phyloP scores from a whole-genome alignment of 2,329 filamentous ascomycete species.

The Gyromitra esculenta region DNA sequence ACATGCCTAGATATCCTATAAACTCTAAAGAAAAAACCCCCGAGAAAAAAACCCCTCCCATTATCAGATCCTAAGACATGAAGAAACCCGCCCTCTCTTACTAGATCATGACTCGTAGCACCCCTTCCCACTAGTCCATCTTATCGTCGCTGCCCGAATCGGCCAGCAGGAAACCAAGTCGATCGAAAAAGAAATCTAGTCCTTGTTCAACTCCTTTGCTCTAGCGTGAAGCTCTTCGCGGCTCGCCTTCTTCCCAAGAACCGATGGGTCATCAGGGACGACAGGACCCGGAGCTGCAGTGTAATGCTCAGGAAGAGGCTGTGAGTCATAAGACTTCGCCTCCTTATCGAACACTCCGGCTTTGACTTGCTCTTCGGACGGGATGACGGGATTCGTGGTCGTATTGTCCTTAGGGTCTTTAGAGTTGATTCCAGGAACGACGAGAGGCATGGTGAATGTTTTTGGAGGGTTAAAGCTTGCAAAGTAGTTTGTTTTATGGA shows the following conservation, averaged over 20 bases:
- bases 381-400: conserved; percentile 41
- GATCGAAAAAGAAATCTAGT: conserved; percentile 6
- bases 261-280: conserved; percentile 49
- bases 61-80: conserved; percentile 9
- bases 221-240: conserved; percentile 48
- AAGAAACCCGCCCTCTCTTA: conserved; percentile 15
- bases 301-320: conserved; percentile 46
- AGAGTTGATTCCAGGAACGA: conserved; percentile 52
- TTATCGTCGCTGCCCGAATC: not conserved
- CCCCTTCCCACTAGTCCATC: not conserved
- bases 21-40: conserved; percentile 7
- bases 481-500: not conserved
- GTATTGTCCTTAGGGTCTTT: conserved; percentile 39
- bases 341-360: conserved; percentile 46
- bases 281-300: conserved; percentile 52
- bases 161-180: not conserved
- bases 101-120: conserved; percentile 19
- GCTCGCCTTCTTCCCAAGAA: conserved; percentile 42
- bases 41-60: conserved; percentile 4
- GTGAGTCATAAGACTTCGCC: not conserved
- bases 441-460: conserved; percentile 48
- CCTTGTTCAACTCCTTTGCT: conserved; percentile 52
- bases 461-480: not conserved
- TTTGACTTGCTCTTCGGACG: conserved; percentile 45
- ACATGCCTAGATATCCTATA: conserved; percentile 13